phyloP scores from a whole-genome alignment of 148 eudicot species.

The Dysphania ambrosioides region DNA sequence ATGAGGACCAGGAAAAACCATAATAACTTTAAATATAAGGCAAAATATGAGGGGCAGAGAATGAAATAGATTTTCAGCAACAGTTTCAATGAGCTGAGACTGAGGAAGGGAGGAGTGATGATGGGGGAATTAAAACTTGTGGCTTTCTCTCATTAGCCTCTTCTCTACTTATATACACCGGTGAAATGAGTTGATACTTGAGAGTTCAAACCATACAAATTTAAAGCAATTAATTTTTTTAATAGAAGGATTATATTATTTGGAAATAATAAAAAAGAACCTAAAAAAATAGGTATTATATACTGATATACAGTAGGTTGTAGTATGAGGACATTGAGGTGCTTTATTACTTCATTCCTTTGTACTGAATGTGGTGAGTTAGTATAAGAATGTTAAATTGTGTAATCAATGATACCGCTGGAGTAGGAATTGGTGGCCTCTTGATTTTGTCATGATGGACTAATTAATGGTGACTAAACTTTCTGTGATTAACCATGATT shows the following conservation, averaged over 20 bases:
- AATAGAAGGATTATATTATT: no score
- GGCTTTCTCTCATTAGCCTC: slow-evolving; percentile 60
- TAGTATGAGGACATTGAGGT: no score
- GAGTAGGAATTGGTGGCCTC: slow-evolving; percentile 1
- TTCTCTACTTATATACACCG: slow-evolving; percentile 20
- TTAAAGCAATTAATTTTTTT: no score
- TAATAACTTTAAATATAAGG: not conserved
- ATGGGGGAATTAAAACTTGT: no score
- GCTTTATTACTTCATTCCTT: no score
- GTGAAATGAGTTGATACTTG: not conserved
- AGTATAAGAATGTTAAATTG: not conserved
- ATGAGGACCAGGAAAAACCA: slow-evolving; percentile 10
- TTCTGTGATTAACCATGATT: not conserved
- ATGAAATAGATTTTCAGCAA: not conserved
- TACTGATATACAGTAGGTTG: no score
- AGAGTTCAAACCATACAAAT: no score
- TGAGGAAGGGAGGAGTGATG: slow-evolving; percentile 1
- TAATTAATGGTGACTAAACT: not conserved
- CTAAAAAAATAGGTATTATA: no score
- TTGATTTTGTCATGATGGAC: not conserved
- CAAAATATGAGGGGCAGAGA: not conserved
- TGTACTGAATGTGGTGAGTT: not conserved
- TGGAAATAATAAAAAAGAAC: no score
- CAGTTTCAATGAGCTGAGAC: no score
- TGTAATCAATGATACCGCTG: slow-evolving; percentile 1